Conservation (phyloP, 2,329 filamentous ascomycete species). For the Diaporthe sp. region DNA sequence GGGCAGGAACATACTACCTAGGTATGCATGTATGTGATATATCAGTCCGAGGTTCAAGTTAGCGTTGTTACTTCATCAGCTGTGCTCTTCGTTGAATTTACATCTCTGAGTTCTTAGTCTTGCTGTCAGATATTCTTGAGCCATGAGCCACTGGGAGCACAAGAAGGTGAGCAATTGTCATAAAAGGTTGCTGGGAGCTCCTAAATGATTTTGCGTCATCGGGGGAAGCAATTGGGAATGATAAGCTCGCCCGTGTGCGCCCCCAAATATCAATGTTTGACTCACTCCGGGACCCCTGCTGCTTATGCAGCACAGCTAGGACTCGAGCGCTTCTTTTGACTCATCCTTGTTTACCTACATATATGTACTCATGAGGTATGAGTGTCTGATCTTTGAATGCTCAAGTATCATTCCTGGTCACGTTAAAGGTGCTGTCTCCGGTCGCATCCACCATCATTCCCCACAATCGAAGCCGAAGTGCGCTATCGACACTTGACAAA, state of each 20-base stretch:
- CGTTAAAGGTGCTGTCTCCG: neutral
- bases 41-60: neutral
- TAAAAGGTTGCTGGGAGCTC: neutral
- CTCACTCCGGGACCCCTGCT: neutral
- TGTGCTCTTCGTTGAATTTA: too few relatives aligned
- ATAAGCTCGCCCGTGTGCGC: neutral
- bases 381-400: neutral
- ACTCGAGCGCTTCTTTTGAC: neutral
- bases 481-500: neutral
- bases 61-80: too few relatives aligned
- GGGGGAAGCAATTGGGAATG: too few relatives aligned
- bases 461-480: neutral
- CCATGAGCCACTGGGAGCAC: neutral
- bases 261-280: neutral
- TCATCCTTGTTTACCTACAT: neutral
- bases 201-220: neutral
- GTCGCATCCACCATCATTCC: neutral
- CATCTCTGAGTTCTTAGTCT: neutral
- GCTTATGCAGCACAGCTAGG: too few relatives aligned
- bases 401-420: neutral
- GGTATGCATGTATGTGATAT: too few relatives aligned
- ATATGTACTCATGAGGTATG: neutral
- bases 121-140: neutral
- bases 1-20: too few relatives aligned
- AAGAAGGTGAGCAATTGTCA: neutral